These are phyloP conservation scores for Quercus lobata DNA, from an alignment of 331 rosid species.

Conservation along the genomic window DNA sequence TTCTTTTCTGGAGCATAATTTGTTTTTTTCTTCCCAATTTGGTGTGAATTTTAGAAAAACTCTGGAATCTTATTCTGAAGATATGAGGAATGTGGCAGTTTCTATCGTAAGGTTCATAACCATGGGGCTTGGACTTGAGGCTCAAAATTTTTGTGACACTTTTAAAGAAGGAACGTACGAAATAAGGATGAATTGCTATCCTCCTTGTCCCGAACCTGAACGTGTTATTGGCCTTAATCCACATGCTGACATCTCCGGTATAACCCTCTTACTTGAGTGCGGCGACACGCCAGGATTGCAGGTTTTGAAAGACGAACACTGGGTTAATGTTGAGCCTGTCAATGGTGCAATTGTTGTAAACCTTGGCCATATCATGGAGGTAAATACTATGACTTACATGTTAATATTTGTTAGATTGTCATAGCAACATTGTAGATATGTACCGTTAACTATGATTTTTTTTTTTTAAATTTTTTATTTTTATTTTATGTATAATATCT, in stretches of 20 bases:
- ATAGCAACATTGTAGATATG: too few relatives aligned
- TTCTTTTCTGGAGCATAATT: too few relatives aligned
- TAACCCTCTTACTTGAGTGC: slow-evolving; percentile 40
- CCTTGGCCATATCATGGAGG: slow-evolving; percentile 39
- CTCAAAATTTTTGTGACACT: slow-evolving; percentile 26
- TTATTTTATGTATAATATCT: too few relatives aligned
- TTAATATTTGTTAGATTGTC: too few relatives aligned
- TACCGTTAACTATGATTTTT: too few relatives aligned
- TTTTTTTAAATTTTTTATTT: too few relatives aligned
- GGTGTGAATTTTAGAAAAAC: slow-evolving; percentile 29
- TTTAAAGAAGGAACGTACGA: slow-evolving; percentile 33
- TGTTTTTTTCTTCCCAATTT: neutral
- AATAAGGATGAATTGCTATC: slow-evolving; percentile 45
- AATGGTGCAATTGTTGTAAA: slow-evolving; percentile 40
- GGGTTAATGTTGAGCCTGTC: slow-evolving; percentile 39
- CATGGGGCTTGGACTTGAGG: slow-evolving; percentile 28
- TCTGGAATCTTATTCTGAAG: slow-evolving; percentile 39
- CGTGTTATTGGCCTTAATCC: slow-evolving; percentile 40
- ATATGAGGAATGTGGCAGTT: slow-evolving; percentile 22
- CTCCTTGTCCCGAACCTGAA: slow-evolving; percentile 46
- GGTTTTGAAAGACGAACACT: slow-evolving; percentile 36
- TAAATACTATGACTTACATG: too few relatives aligned
- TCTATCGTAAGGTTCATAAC: slow-evolving; percentile 36
- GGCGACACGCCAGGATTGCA: slow-evolving; percentile 37
- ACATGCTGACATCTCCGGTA: slow-evolving; percentile 41